A percentile compares a stretch with the other conserved stretches of the same genome.
phyloP scores from a whole-genome alignment of 1,139 yeast genomes.

The Yamadazyma kanchanaburiensis region DNA sequence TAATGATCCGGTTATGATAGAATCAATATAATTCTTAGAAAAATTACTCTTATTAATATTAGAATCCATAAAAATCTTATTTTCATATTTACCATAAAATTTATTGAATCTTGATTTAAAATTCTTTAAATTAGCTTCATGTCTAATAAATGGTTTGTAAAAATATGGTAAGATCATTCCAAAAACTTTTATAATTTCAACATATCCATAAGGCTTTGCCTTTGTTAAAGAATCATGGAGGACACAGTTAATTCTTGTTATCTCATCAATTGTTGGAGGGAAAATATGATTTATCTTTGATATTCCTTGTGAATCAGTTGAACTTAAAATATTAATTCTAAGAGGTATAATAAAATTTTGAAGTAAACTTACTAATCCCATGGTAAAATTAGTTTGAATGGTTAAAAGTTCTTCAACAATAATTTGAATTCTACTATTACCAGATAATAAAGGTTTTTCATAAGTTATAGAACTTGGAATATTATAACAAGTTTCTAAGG shows the following conservation, averaged over 20 bases:
- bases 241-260: constrained; percentile 82
- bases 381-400: constrained; percentile 72
- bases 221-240: constrained; percentile 69
- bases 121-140: constrained; percentile 66
- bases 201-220: constrained; percentile 65
- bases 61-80: constrained; percentile 33
- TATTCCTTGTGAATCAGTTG: constrained; percentile 50
- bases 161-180: constrained; percentile 83
- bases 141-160: constrained; percentile 88
- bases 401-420: constrained; percentile 65
- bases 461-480: constrained; percentile 34
- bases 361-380: constrained; percentile 65
- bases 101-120: constrained; percentile 42
- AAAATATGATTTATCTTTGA: constrained; percentile 70
- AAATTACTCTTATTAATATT: constrained; percentile 34
- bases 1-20: constrained; percentile 65
- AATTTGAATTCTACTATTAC: constrained; percentile 24
- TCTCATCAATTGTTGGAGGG: constrained; percentile 94
- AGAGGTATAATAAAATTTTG: constrained; percentile 80
- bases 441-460: constrained; percentile 11
- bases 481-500: constrained; percentile 63
- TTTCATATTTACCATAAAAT: constrained; percentile 44
- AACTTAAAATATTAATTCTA: constrained; percentile 59
- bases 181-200: constrained; percentile 75
- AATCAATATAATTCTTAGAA: constrained; percentile 60